Percentiles rank a stretch among this genome's conserved stretches.
These are phyloP conservation scores for Porodaedalea pini DNA, from an alignment of 1,284 basidiomycete genomes.

Conservation along the genomic window DNA sequence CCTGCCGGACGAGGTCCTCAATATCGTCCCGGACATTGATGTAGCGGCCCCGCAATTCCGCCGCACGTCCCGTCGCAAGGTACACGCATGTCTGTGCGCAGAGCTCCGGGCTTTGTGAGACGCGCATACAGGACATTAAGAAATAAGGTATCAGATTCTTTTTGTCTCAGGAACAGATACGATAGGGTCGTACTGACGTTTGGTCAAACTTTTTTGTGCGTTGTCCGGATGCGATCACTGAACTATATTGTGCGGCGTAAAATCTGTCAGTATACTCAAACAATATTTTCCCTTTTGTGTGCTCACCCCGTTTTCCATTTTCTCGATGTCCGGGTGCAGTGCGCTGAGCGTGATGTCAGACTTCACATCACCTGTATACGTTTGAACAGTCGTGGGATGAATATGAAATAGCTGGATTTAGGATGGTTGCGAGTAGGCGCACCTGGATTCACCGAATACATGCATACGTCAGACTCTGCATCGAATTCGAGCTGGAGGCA, in stretches of 20 bases:
- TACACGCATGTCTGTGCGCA: constrained; percentile 12
- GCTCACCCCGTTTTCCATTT: constrained; percentile 7
- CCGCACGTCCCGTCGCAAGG: constrained; percentile 5
- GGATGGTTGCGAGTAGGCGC: neutral
- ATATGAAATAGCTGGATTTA: neutral
- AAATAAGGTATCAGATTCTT: neutral
- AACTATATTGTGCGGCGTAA: no score
- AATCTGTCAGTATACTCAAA: neutral
- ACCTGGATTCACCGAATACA: constrained; percentile 10
- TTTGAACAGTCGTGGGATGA: no score
- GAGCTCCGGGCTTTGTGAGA: neutral
- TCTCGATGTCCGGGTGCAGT: constrained; percentile 5
- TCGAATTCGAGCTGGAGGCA: constrained; percentile 10
- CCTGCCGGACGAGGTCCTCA: neutral
- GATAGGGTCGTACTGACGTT: neutral
- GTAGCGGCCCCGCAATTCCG: constrained; percentile 1
- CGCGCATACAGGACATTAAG: no score
- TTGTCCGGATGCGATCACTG: neutral
- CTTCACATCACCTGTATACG: neutral
- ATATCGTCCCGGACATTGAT: constrained; percentile 2
- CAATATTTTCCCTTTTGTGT: neutral
- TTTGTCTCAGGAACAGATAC: no score
- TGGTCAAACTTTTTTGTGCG: neutral
- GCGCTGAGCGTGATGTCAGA: neutral
- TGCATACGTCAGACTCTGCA: neutral